phyloP scores from a whole-genome alignment of 768 basidiomycete species.

The Cyclocybe cylindracea region DNA sequence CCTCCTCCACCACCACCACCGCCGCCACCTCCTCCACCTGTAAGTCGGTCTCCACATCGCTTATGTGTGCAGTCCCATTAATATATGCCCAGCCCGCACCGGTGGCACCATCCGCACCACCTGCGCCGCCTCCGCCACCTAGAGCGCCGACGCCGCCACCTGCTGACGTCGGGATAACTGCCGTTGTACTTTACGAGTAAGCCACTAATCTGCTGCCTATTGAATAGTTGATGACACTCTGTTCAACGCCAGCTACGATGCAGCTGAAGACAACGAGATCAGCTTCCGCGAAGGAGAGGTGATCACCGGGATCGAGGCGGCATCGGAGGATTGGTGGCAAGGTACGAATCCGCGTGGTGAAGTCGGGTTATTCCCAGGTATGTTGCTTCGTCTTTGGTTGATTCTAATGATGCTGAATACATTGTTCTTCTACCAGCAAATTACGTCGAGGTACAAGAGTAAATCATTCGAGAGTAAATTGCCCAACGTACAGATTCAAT shows the following conservation, averaged over 20 bases:
- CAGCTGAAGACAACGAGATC: constrained; percentile 90
- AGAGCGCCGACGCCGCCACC: constrained; percentile 49
- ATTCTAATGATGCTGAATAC: background rate
- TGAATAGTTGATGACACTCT: background rate
- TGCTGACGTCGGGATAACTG: constrained; percentile 58
- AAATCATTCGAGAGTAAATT: constrained; percentile 4
- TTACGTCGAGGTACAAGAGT: constrained; percentile 39
- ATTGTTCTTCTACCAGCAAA: constrained; percentile 26
- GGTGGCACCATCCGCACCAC: constrained; percentile 42
- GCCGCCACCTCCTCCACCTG: constrained; percentile 47
- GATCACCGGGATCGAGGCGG: constrained; percentile 77
- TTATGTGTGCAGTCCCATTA: background rate
- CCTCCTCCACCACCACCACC: constrained; percentile 61
- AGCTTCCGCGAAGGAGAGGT: constrained; percentile 82
- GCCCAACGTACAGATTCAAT: background rate
- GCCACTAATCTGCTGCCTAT: constrained; percentile 21
- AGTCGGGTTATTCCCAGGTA: constrained; percentile 77
- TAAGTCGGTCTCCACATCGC: constrained; percentile 22
- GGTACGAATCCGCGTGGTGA: constrained; percentile 59
- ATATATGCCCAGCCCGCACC: constrained; percentile 26
- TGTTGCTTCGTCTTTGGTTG: constrained; percentile 20
- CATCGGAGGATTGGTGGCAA: constrained; percentile 90
- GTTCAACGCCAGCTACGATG: constrained; percentile 66
- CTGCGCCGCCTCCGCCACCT: constrained; percentile 46
- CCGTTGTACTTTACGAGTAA: constrained; percentile 73